Percentiles rank a stretch among this genome's conserved stretches.
These are phyloP conservation scores for Aspergillus calidoustus DNA, from an alignment of 2,329 filamentous ascomycete species.

Conservation along the genomic window DNA sequence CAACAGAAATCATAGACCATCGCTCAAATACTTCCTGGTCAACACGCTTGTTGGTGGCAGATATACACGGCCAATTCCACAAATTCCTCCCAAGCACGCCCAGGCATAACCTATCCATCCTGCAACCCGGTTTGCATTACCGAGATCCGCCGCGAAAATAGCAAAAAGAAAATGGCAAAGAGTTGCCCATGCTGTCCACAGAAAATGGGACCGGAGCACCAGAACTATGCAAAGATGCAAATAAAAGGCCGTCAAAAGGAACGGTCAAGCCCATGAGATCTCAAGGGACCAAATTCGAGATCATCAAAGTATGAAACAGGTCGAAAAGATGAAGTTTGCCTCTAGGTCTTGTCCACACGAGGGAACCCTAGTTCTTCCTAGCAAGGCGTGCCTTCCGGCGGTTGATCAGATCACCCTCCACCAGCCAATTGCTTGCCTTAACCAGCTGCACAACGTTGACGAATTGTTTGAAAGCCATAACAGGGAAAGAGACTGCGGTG, in stretches of 20 bases:
- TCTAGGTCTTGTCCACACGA: not conserved
- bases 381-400: slow-evolving; percentile 55
- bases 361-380: slow-evolving; percentile 29
- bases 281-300: not conserved
- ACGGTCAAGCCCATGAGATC: not conserved
- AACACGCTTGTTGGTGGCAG: slow-evolving; percentile 14
- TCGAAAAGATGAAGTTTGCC: not conserved
- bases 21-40: slow-evolving; percentile 18
- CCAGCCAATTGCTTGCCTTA: slow-evolving; percentile 89
- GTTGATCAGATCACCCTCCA: slow-evolving; percentile 80
- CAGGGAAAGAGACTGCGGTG: slow-evolving; percentile 75
- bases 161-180: slow-evolving; percentile 17
- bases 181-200: slow-evolving; percentile 15
- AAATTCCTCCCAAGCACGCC: slow-evolving; percentile 21
- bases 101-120: slow-evolving; percentile 17
- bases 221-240: slow-evolving; percentile 34
- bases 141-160: slow-evolving; percentile 23
- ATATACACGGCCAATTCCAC: slow-evolving; percentile 22
- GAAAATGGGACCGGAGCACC: slow-evolving; percentile 35
- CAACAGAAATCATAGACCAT: slow-evolving; percentile 16
- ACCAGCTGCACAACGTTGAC: slow-evolving; percentile 94
- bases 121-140: slow-evolving; percentile 6
- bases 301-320: not conserved
- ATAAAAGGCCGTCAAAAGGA: slow-evolving; percentile 4
- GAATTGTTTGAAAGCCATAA: slow-evolving; percentile 90